Evolutionary conservation across 2,329 filamentous ascomycete species (phyloP).

Genomic region (Plectosphaerella sp.): DNA sequence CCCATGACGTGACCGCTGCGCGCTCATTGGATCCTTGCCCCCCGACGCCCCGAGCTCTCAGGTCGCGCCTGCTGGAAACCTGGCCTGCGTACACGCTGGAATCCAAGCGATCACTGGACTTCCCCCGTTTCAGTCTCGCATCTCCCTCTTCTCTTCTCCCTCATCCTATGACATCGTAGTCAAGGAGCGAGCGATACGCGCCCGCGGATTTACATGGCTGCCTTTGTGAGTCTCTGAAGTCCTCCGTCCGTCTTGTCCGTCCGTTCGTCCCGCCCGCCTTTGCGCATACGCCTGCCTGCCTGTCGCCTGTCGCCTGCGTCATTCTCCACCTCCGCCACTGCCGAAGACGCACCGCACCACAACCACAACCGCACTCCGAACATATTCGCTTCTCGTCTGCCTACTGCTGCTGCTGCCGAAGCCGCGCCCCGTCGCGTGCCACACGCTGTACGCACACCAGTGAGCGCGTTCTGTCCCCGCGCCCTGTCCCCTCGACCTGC

Average conservation of each 20-base stretch:
- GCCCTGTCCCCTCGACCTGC: background rate
- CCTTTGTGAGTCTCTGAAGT: slow-evolving; percentile 15
- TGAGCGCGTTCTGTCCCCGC: background rate
- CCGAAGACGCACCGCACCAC: too few species aligned
- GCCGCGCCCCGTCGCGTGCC: background rate
- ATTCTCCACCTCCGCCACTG: background rate
- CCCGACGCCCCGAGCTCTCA: background rate
- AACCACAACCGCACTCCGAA: background rate
- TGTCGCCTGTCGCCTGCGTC: background rate
- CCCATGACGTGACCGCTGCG: slow-evolving; percentile 1
- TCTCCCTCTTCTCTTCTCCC: background rate
- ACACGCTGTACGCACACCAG: background rate
- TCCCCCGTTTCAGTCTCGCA: background rate
- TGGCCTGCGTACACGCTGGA: too few species aligned
- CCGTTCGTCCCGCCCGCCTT: background rate
- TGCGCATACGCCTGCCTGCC: background rate
- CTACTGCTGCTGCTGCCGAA: background rate
- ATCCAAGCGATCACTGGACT: background rate
- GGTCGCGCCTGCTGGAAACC: too few species aligned
- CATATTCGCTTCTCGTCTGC: background rate
- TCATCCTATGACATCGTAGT: background rate
- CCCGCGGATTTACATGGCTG: slow-evolving; percentile 16
- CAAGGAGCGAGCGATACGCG: background rate
- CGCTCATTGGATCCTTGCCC: background rate
- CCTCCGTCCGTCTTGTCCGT: background rate